A percentile compares a stretch with the other conserved stretches of the same genome.
Conservation (phyloP, 164 flowering plant genomes). For the Akebia trifoliata region DNA sequence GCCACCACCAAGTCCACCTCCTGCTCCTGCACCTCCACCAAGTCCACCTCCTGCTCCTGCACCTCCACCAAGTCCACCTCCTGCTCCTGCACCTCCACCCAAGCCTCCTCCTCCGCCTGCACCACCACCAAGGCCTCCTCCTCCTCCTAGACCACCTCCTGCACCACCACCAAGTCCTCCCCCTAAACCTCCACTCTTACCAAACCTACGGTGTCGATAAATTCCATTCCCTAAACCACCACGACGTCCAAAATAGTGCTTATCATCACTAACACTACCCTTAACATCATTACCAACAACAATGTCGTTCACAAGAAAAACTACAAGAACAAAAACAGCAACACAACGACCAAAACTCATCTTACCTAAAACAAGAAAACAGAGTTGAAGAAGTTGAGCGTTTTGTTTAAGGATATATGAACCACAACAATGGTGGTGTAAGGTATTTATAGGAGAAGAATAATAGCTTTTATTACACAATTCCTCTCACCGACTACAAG, state of each 20-base stretch:
- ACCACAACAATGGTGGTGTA: no score
- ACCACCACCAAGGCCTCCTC: no score
- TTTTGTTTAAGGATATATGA: no score
- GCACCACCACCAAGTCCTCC: no score
- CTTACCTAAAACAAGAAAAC: no score
- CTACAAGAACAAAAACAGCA: neutral
- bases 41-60: no score
- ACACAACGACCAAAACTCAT: neutral
- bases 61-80: no score
- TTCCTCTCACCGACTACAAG: neutral
- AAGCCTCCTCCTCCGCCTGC: constrained; percentile 3
- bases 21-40: no score
- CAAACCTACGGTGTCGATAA: neutral
- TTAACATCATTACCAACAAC: neutral
- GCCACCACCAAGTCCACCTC: no score
- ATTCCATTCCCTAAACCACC: constrained; percentile 10
- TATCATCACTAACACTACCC: neutral
- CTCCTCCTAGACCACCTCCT: neutral
- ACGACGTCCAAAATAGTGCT: constrained; percentile 6
- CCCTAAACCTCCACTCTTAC: neutral
- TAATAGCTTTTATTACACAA: no score
- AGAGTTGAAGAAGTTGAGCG: no score
- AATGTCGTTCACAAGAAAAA: neutral
- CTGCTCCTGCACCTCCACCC: neutral
- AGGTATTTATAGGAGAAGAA: no score